A percentile compares a stretch with the other conserved stretches of the same genome.
phyloP scores from a whole-genome alignment of 1,284 basidiomycete species.

The Fomes fomentarius region DNA sequence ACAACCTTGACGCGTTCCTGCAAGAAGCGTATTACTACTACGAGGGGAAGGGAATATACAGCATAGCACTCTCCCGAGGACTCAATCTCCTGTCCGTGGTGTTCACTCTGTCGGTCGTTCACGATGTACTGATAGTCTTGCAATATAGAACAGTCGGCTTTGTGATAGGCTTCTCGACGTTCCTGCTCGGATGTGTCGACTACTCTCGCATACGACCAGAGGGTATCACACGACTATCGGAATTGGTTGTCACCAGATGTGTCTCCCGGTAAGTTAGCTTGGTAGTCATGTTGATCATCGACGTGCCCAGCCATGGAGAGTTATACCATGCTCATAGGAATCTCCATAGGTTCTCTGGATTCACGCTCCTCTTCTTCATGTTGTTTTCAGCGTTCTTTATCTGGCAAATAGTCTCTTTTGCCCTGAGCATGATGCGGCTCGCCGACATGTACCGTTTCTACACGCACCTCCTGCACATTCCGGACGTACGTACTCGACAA shows the following conservation, averaged over 20 bases:
- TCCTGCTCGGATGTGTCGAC: conserved; percentile 94
- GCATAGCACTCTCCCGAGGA: conserved; percentile 86
- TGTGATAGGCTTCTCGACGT: conserved; percentile 96
- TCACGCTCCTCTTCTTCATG: conserved; percentile 81
- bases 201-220: conserved; percentile 78
- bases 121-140: conserved; percentile 28
- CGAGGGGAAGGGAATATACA: conserved; percentile 93
- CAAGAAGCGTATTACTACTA: conserved; percentile 97
- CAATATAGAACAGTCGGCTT: conserved; percentile 92
- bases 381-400: conserved; percentile 83
- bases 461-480: conserved; percentile 74
- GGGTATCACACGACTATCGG: conserved; percentile 66
- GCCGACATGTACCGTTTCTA: conserved; percentile 95
- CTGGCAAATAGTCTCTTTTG: conserved; percentile 71
- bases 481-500: conserved; percentile 69
- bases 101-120: conserved; percentile 22
- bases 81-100: conserved; percentile 88
- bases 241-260: conserved; percentile 82
- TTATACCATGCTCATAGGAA: background rate
- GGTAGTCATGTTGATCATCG: background rate
- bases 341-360: conserved; percentile 73
- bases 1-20: conserved; percentile 93
- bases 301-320: background rate
- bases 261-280: conserved; percentile 67
- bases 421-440: conserved; percentile 70